Conservation (phyloP, 768 basidiomycete genomes). For the Neoboletus magnificus region DNA sequence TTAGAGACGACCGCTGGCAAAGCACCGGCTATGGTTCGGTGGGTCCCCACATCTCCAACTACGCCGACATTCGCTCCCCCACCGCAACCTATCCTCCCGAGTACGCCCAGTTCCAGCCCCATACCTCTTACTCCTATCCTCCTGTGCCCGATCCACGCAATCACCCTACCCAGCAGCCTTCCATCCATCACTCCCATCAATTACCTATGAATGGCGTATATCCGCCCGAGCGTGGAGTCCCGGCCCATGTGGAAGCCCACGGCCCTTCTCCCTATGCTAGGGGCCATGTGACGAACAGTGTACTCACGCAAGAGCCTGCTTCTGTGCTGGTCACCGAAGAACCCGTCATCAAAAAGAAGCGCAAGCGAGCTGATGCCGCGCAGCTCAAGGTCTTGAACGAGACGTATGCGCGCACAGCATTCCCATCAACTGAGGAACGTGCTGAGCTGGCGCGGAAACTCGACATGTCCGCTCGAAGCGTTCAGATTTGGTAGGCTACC, state of each 20-base stretch:
- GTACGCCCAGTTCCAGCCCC: slow-evolving; percentile 47
- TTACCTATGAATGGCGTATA: slow-evolving; percentile 27
- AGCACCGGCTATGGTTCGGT: slow-evolving; percentile 37
- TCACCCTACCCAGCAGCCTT: slow-evolving; percentile 24
- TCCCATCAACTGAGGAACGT: slow-evolving; percentile 87
- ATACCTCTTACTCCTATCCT: slow-evolving; percentile 32
- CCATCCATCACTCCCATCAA: slow-evolving; percentile 29
- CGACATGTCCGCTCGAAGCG: slow-evolving; percentile 81
- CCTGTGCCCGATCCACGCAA: slow-evolving; percentile 38
- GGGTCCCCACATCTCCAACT: slow-evolving; percentile 35
- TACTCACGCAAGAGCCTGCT: slow-evolving; percentile 33
- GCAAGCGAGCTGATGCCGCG: slow-evolving; percentile 77
- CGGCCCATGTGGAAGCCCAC: slow-evolving; percentile 38
- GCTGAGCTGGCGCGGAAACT: slow-evolving; percentile 68
- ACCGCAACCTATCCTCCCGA: slow-evolving; percentile 57
- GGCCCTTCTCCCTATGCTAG: slow-evolving; percentile 54
- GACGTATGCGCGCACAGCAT: slow-evolving; percentile 76
- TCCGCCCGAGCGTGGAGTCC: slow-evolving; percentile 34
- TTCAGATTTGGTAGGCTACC: slow-evolving; percentile 73
- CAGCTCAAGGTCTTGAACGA: slow-evolving; percentile 81
- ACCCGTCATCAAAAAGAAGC: slow-evolving; percentile 81
- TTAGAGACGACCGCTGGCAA: slow-evolving; percentile 51
- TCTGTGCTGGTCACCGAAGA: slow-evolving; percentile 47
- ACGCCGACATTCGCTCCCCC: slow-evolving; percentile 55
- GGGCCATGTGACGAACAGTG: slow-evolving; percentile 29